Conservation (phyloP, 441 rosid genomes). For the Theobroma grandiflorum region DNA sequence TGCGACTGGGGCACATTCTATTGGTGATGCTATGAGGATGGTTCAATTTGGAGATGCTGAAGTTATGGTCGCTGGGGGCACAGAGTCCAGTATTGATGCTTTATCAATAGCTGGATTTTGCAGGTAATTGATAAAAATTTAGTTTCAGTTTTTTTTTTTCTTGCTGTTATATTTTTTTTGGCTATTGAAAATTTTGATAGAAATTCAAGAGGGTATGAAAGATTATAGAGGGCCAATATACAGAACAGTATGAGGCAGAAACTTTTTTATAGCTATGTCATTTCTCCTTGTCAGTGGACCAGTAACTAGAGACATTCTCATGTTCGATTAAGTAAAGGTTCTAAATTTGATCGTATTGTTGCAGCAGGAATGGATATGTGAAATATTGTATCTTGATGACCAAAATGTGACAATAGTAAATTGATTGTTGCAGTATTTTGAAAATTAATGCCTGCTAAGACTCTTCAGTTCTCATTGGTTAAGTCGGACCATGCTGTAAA, state of each 20-base stretch:
- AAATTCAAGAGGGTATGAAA: neutral
- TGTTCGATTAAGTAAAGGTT: neutral
- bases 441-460: neutral
- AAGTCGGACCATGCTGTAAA: neutral
- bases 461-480: neutral
- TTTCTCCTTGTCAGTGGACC: conserved; percentile 6
- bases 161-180: neutral
- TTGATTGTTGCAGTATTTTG: neutral
- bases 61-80: conserved; percentile 97
- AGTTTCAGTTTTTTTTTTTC: neutral
- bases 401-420: neutral
- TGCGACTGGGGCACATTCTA: conserved; percentile 96
- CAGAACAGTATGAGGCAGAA: neutral
- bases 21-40: conserved; percentile 97
- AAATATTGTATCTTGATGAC: conserved; percentile 5
- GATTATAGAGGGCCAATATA: neutral
- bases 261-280: neutral
- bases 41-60: conserved; percentile 95
- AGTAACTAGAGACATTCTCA: neutral
- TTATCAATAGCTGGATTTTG: conserved; percentile 95
- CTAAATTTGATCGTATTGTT: neutral
- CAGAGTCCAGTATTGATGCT: conserved; percentile 97
- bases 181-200: neutral
- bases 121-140: conserved; percentile 47
- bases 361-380: neutral